Evolutionary conservation across 192 early-diverging fungal genomes (phyloP).

Genomic region (Coemansia sp.): DNA sequence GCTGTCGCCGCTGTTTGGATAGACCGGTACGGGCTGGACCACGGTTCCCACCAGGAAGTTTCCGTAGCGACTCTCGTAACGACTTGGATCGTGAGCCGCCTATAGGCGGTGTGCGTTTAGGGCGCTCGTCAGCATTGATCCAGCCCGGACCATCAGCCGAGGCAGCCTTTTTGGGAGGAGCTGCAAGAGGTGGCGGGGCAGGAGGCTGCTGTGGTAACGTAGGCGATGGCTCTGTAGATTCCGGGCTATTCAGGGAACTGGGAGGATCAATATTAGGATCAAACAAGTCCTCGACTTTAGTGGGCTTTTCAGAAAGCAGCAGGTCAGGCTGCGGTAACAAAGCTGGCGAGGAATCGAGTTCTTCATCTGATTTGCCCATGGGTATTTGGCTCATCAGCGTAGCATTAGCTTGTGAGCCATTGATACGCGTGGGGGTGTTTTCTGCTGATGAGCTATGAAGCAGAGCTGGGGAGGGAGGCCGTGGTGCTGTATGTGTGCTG

Average conservation of each 20-base stretch:
- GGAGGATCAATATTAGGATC: slow-evolving; percentile 10
- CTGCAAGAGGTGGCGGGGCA: neutral
- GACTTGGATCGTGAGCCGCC: slow-evolving; percentile 7
- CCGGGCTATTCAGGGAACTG: slow-evolving; percentile 6
- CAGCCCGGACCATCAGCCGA: slow-evolving; percentile 10
- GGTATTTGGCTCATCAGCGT: no score
- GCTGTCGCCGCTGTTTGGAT: slow-evolving; percentile 14
- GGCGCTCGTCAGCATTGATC: slow-evolving; percentile 22
- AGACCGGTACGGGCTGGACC: slow-evolving; percentile 29
- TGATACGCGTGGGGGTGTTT: no score
- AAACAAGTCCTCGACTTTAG: slow-evolving; percentile 10
- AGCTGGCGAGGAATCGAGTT: neutral
- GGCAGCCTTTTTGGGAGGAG: neutral
- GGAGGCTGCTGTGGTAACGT: neutral
- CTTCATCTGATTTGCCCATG: no score
- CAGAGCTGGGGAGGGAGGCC: no score
- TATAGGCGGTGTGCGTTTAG: neutral
- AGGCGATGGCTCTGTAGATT: neutral
- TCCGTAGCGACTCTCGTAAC: slow-evolving; percentile 29
- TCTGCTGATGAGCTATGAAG: no score
- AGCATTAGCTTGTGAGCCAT: no score
- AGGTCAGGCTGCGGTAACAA: slow-evolving; percentile 2
- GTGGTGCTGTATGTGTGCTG: neutral
- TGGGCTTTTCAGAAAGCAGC: neutral
- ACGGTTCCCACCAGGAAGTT: slow-evolving; percentile 24